Conservation (phyloP, 2,329 filamentous ascomycete genomes). For the Neofusicoccum kwambonambiense region DNA sequence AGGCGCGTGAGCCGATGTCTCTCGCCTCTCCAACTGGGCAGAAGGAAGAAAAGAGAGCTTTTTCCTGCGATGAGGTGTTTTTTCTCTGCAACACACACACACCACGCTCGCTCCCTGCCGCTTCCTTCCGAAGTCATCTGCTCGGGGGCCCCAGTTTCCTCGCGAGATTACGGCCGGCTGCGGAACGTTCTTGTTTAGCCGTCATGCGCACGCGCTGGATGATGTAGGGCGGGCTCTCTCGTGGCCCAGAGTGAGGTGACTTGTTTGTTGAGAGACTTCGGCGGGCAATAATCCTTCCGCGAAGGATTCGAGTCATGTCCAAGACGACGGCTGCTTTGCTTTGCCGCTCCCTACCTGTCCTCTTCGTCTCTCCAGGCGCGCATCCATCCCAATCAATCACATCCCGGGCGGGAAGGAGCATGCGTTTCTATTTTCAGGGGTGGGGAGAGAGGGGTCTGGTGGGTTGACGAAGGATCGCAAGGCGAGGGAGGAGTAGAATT, state of each 20-base stretch:
- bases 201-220: neutral
- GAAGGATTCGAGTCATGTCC: conserved; percentile 8
- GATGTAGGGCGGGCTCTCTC: neutral
- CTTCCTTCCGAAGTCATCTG: conserved; percentile 8
- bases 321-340: neutral
- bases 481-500: neutral
- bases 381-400: neutral
- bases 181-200: neutral
- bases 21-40: neutral
- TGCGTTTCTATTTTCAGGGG: neutral
- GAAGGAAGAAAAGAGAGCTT: neutral
- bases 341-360: neutral
- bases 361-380: neutral
- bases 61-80: neutral
- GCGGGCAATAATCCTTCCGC: conserved; percentile 4
- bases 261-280: neutral
- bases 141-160: neutral
- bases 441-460: neutral
- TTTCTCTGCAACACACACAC: too few relatives aligned
- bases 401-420: neutral
- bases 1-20: conserved; percentile 8
- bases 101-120: neutral
- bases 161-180: neutral
- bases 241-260: conserved; percentile 4
- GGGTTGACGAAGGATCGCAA: neutral